Evolutionary conservation across 306 rosid species (phyloP).

Genomic region (Cucumis cinereus): DNA sequence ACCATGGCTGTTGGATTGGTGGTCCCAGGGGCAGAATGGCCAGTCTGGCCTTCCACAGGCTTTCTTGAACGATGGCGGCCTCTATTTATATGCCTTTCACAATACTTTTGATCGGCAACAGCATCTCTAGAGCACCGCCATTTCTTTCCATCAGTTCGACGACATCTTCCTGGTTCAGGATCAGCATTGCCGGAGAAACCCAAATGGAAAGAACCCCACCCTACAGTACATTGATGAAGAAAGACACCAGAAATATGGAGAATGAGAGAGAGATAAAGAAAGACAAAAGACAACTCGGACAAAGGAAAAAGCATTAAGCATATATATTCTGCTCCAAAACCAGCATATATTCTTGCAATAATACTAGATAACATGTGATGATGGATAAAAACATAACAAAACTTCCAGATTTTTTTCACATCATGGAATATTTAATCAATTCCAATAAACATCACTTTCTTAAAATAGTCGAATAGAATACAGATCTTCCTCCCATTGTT

Average conservation of each 20-base stretch:
- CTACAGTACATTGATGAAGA: constrained; percentile 10
- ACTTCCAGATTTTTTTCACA: not conserved
- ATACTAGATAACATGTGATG: constrained; percentile 3
- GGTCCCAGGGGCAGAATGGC: constrained; percentile 33
- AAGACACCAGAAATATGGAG: not conserved
- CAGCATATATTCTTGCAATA: constrained; percentile 7
- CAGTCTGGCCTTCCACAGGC: constrained; percentile 62
- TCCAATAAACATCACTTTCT: not conserved
- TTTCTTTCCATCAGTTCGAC: constrained; percentile 48
- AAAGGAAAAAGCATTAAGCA: constrained; percentile 7
- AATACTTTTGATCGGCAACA: constrained; percentile 45
- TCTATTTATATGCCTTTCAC: constrained; percentile 47
- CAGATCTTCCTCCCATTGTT: not conserved
- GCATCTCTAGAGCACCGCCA: constrained; percentile 62
- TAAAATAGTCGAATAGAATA: not conserved
- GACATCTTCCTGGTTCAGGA: constrained; percentile 58
- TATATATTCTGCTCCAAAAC: constrained; percentile 8
- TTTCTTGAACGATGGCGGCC: constrained; percentile 67
- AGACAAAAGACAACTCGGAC: constrained; percentile 6
- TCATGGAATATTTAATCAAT: not conserved
- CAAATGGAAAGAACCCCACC: constrained; percentile 43
- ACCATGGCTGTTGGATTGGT: constrained; percentile 22
- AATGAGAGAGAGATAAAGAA: not conserved
- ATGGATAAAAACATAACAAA: not conserved
- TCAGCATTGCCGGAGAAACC: constrained; percentile 32